Percentiles rank a stretch among this genome's conserved stretches.
Conservation (phyloP, 345 rosid species). For the Bretschneidera sinensis region DNA sequence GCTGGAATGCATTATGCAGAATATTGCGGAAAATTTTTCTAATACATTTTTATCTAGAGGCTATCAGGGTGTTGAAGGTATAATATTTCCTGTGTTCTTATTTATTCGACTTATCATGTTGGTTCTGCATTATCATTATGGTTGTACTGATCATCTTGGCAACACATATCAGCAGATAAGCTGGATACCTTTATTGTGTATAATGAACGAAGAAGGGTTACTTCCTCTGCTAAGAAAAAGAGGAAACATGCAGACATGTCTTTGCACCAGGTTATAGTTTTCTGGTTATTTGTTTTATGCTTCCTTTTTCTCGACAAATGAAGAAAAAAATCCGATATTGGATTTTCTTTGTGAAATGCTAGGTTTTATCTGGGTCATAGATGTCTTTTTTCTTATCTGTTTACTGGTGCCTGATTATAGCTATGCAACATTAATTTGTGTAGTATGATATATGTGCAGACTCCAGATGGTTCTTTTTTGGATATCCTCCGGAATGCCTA, state of each 20-base stretch:
- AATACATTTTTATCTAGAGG: constrained; percentile 61
- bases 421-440: not conserved
- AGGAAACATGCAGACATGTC: constrained; percentile 53
- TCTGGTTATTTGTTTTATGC: constrained; percentile 9
- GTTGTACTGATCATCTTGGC: constrained; percentile 8
- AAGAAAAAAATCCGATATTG: not conserved
- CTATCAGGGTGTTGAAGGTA: constrained; percentile 70
- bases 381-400: too few relatives aligned
- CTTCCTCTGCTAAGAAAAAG: constrained; percentile 93
- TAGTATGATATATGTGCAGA: constrained; percentile 43
- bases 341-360: not conserved
- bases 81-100: constrained; percentile 10
- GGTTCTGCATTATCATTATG: constrained; percentile 8
- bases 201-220: constrained; percentile 81
- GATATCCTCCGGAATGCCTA: constrained; percentile 83
- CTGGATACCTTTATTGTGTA: constrained; percentile 81
- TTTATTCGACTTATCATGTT: not conserved
- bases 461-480: constrained; percentile 86
- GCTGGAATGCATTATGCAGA: constrained; percentile 98
- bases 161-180: constrained; percentile 38
- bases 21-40: constrained; percentile 78
- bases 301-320: not conserved
- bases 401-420: not conserved
- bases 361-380: not conserved
- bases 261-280: constrained; percentile 75